Evolutionary conservation across 768 basidiomycete genomes (phyloP).

Genomic region (Russula sp.): DNA sequence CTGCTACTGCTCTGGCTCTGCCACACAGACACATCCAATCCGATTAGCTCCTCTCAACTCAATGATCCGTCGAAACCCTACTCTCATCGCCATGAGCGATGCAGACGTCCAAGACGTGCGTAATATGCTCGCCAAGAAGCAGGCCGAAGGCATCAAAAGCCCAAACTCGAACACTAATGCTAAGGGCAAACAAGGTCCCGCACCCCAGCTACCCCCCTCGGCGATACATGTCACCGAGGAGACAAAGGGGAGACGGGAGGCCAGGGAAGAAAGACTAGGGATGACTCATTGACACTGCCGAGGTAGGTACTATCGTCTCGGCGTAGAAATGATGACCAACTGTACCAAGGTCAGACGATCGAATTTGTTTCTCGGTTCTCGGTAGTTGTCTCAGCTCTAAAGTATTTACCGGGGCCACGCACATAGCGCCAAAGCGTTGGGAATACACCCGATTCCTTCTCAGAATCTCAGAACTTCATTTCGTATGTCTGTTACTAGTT

Average conservation of each 20-base stretch:
- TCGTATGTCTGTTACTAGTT: slow-evolving; percentile 5
- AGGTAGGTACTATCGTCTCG: neutral
- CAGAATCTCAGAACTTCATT: neutral
- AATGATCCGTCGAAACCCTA: slow-evolving; percentile 76
- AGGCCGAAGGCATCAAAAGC: slow-evolving; percentile 20
- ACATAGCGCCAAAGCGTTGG: neutral
- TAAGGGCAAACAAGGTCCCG: slow-evolving; percentile 11
- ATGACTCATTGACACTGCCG: neutral
- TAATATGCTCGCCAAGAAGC: slow-evolving; percentile 40
- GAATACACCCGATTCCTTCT: neutral
- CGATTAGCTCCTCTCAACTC: neutral
- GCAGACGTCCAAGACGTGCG: slow-evolving; percentile 74
- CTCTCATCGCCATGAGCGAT: slow-evolving; percentile 69
- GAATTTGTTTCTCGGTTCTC: no score
- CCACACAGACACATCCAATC: no score
- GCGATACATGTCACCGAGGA: slow-evolving; percentile 27
- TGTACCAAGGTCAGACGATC: neutral
- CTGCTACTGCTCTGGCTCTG: neutral
- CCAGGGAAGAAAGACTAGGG: slow-evolving; percentile 31
- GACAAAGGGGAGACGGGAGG: slow-evolving; percentile 30
- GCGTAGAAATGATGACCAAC: neutral
- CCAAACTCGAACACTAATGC: slow-evolving; percentile 2
- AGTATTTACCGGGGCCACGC: no score
- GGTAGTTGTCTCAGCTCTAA: no score
- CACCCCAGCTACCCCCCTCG: slow-evolving; percentile 2